Base-by-base conservation (phyloP, 306 rosid genomes). In the Rosa chinensis region DNA sequence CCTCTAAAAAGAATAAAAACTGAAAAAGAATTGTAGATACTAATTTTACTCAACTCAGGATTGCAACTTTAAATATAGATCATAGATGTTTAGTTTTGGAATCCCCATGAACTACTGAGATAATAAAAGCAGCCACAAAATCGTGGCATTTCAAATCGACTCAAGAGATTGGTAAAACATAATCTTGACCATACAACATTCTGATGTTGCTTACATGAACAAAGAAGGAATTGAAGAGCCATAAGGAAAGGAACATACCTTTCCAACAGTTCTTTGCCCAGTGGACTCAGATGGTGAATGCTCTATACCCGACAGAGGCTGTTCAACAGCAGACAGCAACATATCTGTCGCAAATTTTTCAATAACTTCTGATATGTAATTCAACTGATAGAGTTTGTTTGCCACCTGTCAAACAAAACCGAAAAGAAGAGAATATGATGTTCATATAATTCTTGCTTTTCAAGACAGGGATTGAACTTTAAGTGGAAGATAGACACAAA, bases 361-460 rank as follows among this genome's bases (percentile, higher is more conserved):
- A 74, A 95, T 90, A 72, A 78, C 89, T 72, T 89, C 98, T 17
- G 94, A 86, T 73, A 95, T 44, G 85, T 91, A 95, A 76, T 83
- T 89, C 72, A 95, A 91, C 88, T 86, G 97, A 87, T 88, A 95
- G 70, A 95, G 98, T 87, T 95, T 95, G 90, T 93, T 93, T 74
- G 97, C 95, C 87, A 95, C 99, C 99, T 95, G 82, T 74, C 58
- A 66, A 79, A 79, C 14, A 79, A 50, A 73, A 66, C 6, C 9
- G 37, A 73, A 58, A 3, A 84, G 66, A 76, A 32, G n/a, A 73
- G 58, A 64, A 53, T 77, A 7, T 14, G 76, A 49, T 66, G 58
- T 32, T 63, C 28, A n/a, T 64, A 28, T 25, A 67, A 23, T 47
- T 74, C 59, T 62, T 76, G 75, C 45, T 72, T 58, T 32, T 28